A percentile compares a stretch with the other conserved stretches of the same genome.
phyloP scores from a whole-genome alignment of 2,329 filamentous ascomycete genomes.

The Drechmeria coniospora region DNA sequence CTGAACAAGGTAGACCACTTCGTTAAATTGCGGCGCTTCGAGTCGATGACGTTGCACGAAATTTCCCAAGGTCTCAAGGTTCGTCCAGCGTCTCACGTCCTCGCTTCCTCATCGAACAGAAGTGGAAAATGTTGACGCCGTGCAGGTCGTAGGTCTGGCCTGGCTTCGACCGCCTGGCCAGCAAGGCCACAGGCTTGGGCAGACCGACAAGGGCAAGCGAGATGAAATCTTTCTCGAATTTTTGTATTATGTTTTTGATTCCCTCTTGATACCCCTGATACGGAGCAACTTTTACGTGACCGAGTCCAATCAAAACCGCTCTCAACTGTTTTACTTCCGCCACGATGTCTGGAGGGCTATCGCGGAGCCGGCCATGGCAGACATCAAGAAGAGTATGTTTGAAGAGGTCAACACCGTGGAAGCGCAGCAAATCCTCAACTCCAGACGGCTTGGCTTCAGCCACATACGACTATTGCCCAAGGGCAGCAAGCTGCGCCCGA shows the following conservation, averaged over 20 bases:
- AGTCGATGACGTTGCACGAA: constrained; percentile 66
- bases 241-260: constrained; percentile 87
- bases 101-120: neutral
- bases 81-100: neutral
- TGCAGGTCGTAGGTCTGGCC: constrained; percentile 46
- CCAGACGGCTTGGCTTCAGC: constrained; percentile 57
- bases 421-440: constrained; percentile 41
- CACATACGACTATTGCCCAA: constrained; percentile 76
- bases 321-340: constrained; percentile 81
- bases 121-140: neutral
- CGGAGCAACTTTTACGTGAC: constrained; percentile 88
- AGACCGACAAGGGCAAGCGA: constrained; percentile 60
- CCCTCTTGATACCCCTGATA: constrained; percentile 72
- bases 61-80: constrained; percentile 64
- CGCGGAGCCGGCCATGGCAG: constrained; percentile 54
- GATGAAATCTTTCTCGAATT: constrained; percentile 70
- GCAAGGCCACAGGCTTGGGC: constrained; percentile 40
- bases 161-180: constrained; percentile 54
- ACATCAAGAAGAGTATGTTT: constrained; percentile 58
- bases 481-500: constrained; percentile 56
- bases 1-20: constrained; percentile 63
- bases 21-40: constrained; percentile 62
- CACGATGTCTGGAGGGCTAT: constrained; percentile 81
- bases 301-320: constrained; percentile 67
- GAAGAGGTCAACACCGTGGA: constrained; percentile 52